Evolutionary conservation across 106 monocot species (phyloP), one percentile per base, ranked within the genome.

Genomic region (Acanthochlamys bracteata): DNA sequence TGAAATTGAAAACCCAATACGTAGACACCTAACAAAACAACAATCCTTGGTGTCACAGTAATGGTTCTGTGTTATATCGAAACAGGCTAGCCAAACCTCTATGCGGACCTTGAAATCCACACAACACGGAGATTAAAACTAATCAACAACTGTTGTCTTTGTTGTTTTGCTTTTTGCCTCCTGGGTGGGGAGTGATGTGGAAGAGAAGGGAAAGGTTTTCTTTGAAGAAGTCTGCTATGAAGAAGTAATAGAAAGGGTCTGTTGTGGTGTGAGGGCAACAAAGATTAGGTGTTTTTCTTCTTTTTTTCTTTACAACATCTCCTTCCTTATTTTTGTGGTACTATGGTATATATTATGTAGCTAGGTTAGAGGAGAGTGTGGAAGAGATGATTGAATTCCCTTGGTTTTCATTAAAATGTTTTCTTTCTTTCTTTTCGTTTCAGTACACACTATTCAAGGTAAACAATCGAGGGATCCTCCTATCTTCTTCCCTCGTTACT

Each of bases 311-410:
- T 33, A 6, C 33, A 33, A 1, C 33, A 33, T 24, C 26, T 65
- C 22, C 42, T 23, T 16, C 10, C 8, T 49, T 65, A 24, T 49
- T 12, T 24, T 23, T 46, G 47, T n/a, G 25, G 23, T 22, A 4
- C 24, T 47, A 16, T 47, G 26, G 9, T 23, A 10, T 16, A 25
- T 33, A 33, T 1, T 6, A 33, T 33, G 33, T 33, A 33, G 33
- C 33, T 33, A 33, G 20, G 51, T 10, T 51, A 13, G 26, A 33
- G 59, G 66, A 41, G 25, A 13, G n/a, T 11, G 25, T 26, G 17
- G 46, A 65, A 58, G 41, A 24, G 47, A 78, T 78, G 78, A 78
- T 67, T 63, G 72, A 72, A 41, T 56, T 21, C 72, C n/a, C 51
- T 42, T 11, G 53, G 10, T 7, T 25, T 24, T 7, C 33, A 52